These are phyloP conservation scores for Strobilomyces dryophilus DNA, from an alignment of 768 basidiomycete species.

Conservation along the genomic window DNA sequence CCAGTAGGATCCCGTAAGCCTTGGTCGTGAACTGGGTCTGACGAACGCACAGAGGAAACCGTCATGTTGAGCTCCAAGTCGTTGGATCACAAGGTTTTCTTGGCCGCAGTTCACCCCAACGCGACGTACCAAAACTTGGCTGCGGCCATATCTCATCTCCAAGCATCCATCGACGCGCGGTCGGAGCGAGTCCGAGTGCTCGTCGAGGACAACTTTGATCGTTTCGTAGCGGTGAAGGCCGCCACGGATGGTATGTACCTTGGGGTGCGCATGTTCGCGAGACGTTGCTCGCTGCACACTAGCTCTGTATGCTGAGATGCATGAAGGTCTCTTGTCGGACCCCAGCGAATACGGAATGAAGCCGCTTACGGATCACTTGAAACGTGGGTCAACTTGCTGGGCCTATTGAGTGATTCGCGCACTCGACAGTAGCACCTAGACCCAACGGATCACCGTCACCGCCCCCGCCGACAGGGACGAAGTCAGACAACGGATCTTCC, in stretches of 20 bases:
- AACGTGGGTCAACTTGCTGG: conserved; percentile 28
- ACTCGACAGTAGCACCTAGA: conserved; percentile 63
- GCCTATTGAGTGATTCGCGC: conserved; percentile 20
- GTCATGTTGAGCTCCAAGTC: conserved; percentile 88
- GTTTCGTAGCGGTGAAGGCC: conserved; percentile 96
- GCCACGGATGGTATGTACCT: conserved; percentile 81
- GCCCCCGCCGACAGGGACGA: conserved; percentile 57
- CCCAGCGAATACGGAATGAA: conserved; percentile 79
- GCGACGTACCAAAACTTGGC: conserved; percentile 92
- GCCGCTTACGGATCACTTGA: conserved; percentile 78
- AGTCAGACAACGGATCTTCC: conserved; percentile 70
- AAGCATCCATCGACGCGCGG: conserved; percentile 79
- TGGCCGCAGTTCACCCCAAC: conserved; percentile 89
- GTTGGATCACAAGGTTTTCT: conserved; percentile 93
- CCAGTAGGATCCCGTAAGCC: conserved; percentile 48
- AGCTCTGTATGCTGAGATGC: conserved; percentile 94
- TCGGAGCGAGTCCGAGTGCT: conserved; percentile 93
- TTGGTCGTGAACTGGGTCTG: conserved; percentile 4
- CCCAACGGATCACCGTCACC: conserved; percentile 76
- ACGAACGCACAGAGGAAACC: conserved; percentile 54
- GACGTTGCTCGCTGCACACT: conserved; percentile 5
- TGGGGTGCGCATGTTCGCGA: neutral
- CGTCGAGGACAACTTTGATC: conserved; percentile 97
- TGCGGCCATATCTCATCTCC: conserved; percentile 68
- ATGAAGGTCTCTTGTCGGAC: conserved; percentile 74